Evolutionary conservation across 2,329 filamentous ascomycete species (phyloP).

Genomic region (Exophiala viscosa): DNA sequence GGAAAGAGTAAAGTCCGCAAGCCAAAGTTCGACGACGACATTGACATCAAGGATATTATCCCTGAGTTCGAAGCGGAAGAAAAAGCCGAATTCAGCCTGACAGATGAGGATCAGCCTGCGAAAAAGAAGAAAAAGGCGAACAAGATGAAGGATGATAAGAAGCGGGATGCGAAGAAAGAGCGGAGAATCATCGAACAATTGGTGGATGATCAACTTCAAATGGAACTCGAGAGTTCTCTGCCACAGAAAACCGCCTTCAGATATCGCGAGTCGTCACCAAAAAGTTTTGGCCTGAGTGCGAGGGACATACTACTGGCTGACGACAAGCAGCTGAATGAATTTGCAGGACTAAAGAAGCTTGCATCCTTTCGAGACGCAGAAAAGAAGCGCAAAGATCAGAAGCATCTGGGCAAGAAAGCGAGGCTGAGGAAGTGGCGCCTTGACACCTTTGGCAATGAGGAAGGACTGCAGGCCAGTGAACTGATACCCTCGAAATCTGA

Average conservation of each 20-base stretch:
- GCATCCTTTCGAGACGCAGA: constrained; percentile 82
- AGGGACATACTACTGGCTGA: constrained; percentile 88
- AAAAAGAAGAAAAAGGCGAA: constrained; percentile 48
- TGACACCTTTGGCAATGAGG: constrained; percentile 62
- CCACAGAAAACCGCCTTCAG: constrained; percentile 65
- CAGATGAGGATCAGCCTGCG: constrained; percentile 49
- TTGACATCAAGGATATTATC: constrained; percentile 93
- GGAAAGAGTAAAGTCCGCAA: constrained; percentile 55
- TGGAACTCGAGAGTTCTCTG: constrained; percentile 67
- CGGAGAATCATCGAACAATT: constrained; percentile 79
- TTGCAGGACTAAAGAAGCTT: constrained; percentile 89
- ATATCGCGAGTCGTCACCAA: constrained; percentile 90
- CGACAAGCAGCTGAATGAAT: constrained; percentile 82
- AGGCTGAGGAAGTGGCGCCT: constrained; percentile 80
- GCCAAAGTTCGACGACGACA: constrained; percentile 93
- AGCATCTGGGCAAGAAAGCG: constrained; percentile 87
- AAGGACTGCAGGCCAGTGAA: constrained; percentile 39
- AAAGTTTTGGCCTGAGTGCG: constrained; percentile 81
- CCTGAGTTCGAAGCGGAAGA: constrained; percentile 58
- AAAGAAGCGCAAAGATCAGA: constrained; percentile 86
- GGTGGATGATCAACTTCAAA: constrained; percentile 74
- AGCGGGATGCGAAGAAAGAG: constrained; percentile 75
- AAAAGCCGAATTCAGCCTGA: constrained; percentile 54
- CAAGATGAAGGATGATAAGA: constrained; percentile 52
- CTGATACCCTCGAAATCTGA: constrained; percentile 20